Evolutionary conservation across 164 flowering plant species (phyloP), one percentile per base, ranked within the genome.

Genomic region (Stephania cephalantha): DNA sequence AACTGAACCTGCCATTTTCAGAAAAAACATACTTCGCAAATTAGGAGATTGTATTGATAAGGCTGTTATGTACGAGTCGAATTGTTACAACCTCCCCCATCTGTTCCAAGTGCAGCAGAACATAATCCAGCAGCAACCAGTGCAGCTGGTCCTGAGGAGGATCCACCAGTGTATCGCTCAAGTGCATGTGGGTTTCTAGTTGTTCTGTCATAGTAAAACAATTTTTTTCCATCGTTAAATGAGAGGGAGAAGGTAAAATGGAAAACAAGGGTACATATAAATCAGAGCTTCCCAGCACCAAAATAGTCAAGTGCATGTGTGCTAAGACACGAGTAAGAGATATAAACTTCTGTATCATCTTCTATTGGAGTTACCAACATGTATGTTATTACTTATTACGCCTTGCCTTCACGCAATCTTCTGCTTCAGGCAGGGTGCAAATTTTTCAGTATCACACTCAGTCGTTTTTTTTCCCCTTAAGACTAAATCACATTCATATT

Each of bases 71-170:
- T 13, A 48, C 42, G 73, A 73, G 35, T 42, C 64, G 50, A 30
- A 75, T 72, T 46, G 75, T 72, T 72, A 82, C 85, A 82, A 95
- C 99, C 98, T 93, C 99, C 99, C 61, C 97, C 97, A 81, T 93
- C 98, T 58, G 97, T 91, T 85, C 99, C 99, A 68, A 95, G 78
- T 73, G 99, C 94, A 79, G 98, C 99, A 66, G 96, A 88, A 79
- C 98, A 93, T 75, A 93, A 65, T 82, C 99, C 98, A 78, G 95
- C 86, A 82, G 96, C 91, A 67, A 95, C 96, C 84, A 95, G 76
- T 74, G 99, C 98, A 71, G 95, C 98, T 68, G 98, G 92, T 20
- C 97, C 98, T 58, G 99, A 95, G 68, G 99, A 95, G 74, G 99
- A 95, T 79, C 99, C 99, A 68, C 99, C 99, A 0, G 99, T 95